Evolutionary conservation across 2,329 filamentous ascomycete genomes (phyloP).

Genomic region (Nigrograna mackinnonii): DNA sequence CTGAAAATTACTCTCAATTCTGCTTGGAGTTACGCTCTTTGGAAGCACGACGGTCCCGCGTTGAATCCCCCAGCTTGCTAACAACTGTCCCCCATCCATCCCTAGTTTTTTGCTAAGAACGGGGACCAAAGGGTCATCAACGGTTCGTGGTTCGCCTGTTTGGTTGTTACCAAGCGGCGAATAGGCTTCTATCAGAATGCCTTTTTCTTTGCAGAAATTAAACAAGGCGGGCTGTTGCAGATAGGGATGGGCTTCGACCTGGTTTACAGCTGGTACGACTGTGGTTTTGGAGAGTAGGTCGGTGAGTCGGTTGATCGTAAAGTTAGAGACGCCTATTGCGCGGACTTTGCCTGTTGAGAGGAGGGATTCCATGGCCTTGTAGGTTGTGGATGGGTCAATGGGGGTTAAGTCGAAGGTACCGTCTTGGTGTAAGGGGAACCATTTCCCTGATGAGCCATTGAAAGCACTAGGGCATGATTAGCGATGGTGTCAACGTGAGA

Average conservation of each 20-base stretch:
- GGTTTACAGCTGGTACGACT: constrained; percentile 18
- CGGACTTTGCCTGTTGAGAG: constrained; percentile 22
- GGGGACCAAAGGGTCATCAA: constrained; percentile 44
- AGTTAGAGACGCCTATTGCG: background rate
- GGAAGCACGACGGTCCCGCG: constrained; percentile 82
- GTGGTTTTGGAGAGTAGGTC: constrained; percentile 46
- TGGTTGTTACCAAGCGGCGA: constrained; percentile 50
- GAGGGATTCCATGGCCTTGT: constrained; percentile 33
- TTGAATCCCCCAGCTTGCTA: constrained; percentile 79
- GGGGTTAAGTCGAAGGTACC: background rate
- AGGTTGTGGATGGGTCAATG: constrained; percentile 8
- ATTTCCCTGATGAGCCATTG: background rate
- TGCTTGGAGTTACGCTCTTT: constrained; percentile 73
- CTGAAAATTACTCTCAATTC: constrained; percentile 52
- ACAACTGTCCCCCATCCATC: constrained; percentile 72
- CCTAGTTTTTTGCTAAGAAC: constrained; percentile 48
- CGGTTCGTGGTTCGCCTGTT: constrained; percentile 58
- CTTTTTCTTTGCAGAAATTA: constrained; percentile 8
- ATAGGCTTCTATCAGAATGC: constrained; percentile 13
- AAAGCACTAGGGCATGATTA: constrained; percentile 39
- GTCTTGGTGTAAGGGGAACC: background rate
- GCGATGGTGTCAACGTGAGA: constrained; percentile 64
- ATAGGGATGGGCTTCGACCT: constrained; percentile 2
- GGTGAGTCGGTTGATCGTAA: constrained; percentile 13
- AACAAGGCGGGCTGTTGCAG: constrained; percentile 4